Evolutionary conservation across 1,284 basidiomycete genomes (phyloP), one percentile per base, ranked within the genome.

Genomic region (Ceratobasidium sp.): DNA sequence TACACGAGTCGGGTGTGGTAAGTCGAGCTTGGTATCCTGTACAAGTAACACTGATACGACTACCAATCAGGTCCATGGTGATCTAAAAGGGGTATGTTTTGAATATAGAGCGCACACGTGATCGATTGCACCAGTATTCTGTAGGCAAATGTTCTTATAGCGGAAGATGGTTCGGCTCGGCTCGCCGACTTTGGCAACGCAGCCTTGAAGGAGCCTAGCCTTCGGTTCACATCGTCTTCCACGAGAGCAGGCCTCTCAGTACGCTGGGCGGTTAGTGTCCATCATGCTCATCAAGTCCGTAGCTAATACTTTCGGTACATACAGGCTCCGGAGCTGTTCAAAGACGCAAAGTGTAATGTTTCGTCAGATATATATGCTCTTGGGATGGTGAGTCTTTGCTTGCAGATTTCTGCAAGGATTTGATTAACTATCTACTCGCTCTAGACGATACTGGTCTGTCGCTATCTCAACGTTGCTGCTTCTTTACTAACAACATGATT

Each of bases 11-110:
- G 13, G 23, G 33, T 13, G 23, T 54, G 7, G 50, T 52, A 10
- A 54, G 66, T 17, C 23, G 26, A 10, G 20, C 46, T 33, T 17
- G 5, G 54, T 20, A 1, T 1, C 33, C 33, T 33, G 4, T 33
- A 33, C 4, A 33, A 33, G 33, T 33, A 4, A 33, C 33, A n/a
- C 10, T 23, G 13, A 54, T 3, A 20, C 66, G 9, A 10, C 15
- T 52, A 13, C 1, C 28, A 6, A 0, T 12, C 13, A 73, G 70
- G 44, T 73, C 46, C 70, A 73, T 33, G 70, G 70, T n/a, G 70
- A 73, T 26, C 26, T 73, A 5, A 73, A 73, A 46, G 70, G 20
- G 2, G 70, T 73, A 38, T 17, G 70, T 62, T 7, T 38, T 33
- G 33, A 33, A 23, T 12, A 2, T 2, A 15, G 0, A 9, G 44